A percentile compares a stretch with the other conserved stretches of the same genome.
Conservation (phyloP, 2,329 filamentous ascomycete species). For the Fusarium pseudoanthophilum region DNA sequence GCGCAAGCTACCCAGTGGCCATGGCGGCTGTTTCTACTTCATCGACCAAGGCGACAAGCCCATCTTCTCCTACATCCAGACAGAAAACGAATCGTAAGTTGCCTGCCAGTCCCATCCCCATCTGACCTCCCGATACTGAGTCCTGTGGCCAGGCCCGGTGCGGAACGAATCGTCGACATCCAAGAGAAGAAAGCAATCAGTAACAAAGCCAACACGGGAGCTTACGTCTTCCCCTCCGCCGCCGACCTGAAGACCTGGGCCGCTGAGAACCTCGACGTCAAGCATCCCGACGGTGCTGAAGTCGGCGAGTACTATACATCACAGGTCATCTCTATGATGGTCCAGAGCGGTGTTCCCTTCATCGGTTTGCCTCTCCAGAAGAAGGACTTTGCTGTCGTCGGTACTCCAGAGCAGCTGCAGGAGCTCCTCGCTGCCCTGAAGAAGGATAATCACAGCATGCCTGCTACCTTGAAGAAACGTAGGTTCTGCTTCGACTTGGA, state of each 20-base stretch:
- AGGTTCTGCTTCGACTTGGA: slow-evolving; percentile 1
- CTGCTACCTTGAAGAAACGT: not conserved
- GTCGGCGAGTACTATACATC: not conserved
- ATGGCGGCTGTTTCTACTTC: not conserved
- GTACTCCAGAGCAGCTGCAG: not conserved
- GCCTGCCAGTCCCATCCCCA: rapidly evolving
- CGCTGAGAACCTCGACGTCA: not conserved
- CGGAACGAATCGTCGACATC: not conserved
- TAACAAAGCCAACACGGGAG: not conserved
- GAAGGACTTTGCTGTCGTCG: not conserved
- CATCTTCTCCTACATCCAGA: not conserved
- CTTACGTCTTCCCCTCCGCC: not conserved
- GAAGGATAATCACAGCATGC: not conserved
- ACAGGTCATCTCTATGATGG: not conserved
- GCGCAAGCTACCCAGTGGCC: not conserved
- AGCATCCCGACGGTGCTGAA: not conserved
- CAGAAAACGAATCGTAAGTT: not conserved
- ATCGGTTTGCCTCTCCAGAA: not conserved
- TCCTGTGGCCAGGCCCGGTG: rapidly evolving
- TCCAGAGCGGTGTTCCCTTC: not conserved
- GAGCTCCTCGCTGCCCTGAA: not conserved
- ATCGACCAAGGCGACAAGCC: not conserved
- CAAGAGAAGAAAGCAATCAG: not conserved
- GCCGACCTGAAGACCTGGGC: not conserved
- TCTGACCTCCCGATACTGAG: rapidly evolving